Evolutionary conservation across 139 green algal genomes (phyloP).

Genomic region (Micractinium conductrix): DNA sequence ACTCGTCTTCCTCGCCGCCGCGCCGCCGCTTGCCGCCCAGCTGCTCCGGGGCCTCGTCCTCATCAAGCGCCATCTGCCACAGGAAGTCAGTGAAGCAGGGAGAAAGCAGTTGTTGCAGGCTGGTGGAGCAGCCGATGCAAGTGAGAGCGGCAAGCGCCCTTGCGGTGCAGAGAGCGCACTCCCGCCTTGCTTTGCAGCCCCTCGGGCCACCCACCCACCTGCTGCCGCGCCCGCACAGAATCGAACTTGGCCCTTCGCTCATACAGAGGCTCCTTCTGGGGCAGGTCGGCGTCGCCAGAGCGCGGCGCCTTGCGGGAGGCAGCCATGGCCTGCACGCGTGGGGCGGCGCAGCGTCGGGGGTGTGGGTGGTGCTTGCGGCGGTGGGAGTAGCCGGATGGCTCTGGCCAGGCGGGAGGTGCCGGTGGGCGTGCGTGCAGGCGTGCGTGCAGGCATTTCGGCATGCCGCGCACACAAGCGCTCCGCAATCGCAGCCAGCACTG

Average conservation of each 20-base stretch:
- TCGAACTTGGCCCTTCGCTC: slow-evolving; percentile 81
- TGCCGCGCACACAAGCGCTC: too few species aligned
- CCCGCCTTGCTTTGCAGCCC: too few species aligned
- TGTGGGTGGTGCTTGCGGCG: not conserved
- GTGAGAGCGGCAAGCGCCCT: too few species aligned
- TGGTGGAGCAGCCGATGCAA: too few species aligned
- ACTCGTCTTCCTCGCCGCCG: slow-evolving; percentile 21
- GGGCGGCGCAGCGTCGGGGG: not conserved
- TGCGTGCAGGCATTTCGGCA: not conserved
- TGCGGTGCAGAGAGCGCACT: too few species aligned
- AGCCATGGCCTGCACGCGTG: slow-evolving; percentile 3
- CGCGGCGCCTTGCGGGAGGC: slow-evolving; percentile 21
- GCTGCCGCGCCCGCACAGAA: slow-evolving; percentile 53
- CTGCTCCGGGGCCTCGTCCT: slow-evolving; percentile 20
- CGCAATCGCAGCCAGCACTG: too few species aligned
- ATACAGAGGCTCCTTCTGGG: slow-evolving; percentile 63
- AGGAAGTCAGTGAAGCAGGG: too few species aligned
- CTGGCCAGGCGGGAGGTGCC: not conserved
- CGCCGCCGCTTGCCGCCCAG: slow-evolving; percentile 25
- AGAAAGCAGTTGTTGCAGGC: too few species aligned
- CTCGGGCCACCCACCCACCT: too few species aligned
- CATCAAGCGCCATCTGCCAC: slow-evolving; percentile 30
- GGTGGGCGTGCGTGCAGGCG: not conserved
- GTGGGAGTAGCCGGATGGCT: too few species aligned
- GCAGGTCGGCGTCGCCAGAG: slow-evolving; percentile 79